Evolutionary conservation across 1,284 basidiomycete species (phyloP).

Genomic region (Jaminaea rosea): DNA sequence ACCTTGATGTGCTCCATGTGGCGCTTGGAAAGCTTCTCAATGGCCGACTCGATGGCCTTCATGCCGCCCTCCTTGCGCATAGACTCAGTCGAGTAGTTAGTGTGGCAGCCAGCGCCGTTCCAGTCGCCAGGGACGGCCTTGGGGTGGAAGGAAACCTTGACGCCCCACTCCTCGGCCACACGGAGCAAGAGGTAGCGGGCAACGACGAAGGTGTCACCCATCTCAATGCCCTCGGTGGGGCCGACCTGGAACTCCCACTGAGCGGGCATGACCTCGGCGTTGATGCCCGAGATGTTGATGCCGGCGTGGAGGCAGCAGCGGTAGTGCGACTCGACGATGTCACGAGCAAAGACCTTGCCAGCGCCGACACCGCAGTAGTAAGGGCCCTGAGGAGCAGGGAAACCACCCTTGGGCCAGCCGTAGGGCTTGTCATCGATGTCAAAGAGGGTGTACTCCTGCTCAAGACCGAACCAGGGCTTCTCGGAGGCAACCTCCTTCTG

Average conservation of each 20-base stretch:
- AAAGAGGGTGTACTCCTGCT: constrained; percentile 98
- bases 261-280: constrained; percentile 98
- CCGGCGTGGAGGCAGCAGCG: constrained; percentile 88
- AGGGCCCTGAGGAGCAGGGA: constrained; percentile 97
- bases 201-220: constrained; percentile 68
- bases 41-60: constrained; percentile 84
- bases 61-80: constrained; percentile 57
- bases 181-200: constrained; percentile 45
- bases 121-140: constrained; percentile 96
- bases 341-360: constrained; percentile 95
- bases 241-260: constrained; percentile 99
- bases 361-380: constrained; percentile 99
- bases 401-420: constrained; percentile 84
- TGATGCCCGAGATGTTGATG: constrained; percentile 98
- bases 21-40: constrained; percentile 55
- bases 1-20: constrained; percentile 49
- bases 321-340: constrained; percentile 98
- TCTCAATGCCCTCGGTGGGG: constrained; percentile 90
- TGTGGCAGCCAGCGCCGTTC: constrained; percentile 90
- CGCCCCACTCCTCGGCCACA: constrained; percentile 86
- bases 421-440: constrained; percentile 82
- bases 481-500: constrained; percentile 36
- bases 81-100: constrained; percentile 46
- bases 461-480: constrained; percentile 91
- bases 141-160: constrained; percentile 95